phyloP scores from a whole-genome alignment of 176 grass and related monocot genomes.

The Oryza meyeriana region DNA sequence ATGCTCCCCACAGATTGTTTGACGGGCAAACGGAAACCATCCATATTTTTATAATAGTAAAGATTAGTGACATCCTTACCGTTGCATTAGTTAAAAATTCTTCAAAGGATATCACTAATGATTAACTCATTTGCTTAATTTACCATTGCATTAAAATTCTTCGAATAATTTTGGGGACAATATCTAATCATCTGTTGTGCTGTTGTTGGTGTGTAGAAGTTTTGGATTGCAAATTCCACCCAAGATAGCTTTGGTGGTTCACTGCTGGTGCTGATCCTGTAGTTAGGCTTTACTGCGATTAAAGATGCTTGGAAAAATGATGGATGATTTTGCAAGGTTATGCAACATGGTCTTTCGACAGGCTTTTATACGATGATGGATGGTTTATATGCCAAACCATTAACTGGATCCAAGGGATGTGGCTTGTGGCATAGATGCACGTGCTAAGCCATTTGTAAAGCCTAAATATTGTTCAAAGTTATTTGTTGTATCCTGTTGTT shows the following conservation, averaged over 20 bases:
- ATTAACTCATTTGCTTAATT: too few species aligned
- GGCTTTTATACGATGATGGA: background rate
- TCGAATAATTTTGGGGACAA: background rate
- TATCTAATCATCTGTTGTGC: background rate
- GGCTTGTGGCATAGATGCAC: background rate
- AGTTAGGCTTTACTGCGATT: slow-evolving; percentile 84
- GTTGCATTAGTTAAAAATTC: background rate
- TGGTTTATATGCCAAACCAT: background rate
- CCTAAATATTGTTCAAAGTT: background rate
- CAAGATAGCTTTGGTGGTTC: slow-evolving; percentile 86
- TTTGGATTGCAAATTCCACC: slow-evolving; percentile 91
- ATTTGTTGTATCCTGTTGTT: background rate
- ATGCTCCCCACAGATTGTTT: too few species aligned
- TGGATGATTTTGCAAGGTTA: background rate
- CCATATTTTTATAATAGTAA: too few species aligned
- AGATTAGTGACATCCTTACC: background rate
- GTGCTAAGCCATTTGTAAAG: background rate
- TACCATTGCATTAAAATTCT: too few species aligned
- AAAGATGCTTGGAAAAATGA: background rate
- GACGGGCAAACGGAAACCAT: too few species aligned
- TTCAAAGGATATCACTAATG: too few species aligned
- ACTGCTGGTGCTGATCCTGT: slow-evolving; percentile 79
- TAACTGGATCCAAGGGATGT: background rate
- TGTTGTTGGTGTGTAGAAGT: slow-evolving; percentile 49
- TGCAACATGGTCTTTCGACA: background rate